Base-by-base conservation (phyloP, 2,329 filamentous ascomycete species). In the Aspergillus aculeatus region DNA sequence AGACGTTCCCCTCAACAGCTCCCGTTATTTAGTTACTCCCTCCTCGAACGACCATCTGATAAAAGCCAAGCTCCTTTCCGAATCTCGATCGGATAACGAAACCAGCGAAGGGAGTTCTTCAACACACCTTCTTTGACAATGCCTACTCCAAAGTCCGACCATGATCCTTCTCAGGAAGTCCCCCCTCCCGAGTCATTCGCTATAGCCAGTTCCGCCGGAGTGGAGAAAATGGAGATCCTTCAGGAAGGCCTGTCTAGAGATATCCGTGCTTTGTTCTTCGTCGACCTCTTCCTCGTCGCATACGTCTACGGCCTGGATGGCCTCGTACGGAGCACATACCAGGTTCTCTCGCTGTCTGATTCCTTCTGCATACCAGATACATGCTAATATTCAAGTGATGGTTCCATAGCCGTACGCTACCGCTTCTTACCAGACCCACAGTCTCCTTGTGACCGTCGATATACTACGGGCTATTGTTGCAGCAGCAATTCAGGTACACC, bases 231-330 rank as follows among this genome's bases (percentile, higher is more conserved):
- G 62, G 84, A 87, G 71, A 82, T 82, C 31, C 76, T 88, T 50
- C 75, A 81, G 6, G 73, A 78, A 9, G 79, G 83, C 62, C 80
- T 88, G 41, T 84, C 81, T 19, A 62, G 73, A 4, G 60, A 65
- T 14, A 84, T 88, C 69, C 83, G 84, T 31, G 63, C 84, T 60
- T 77, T 80, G 62, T 80, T 89, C 69, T 88, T 89, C 72, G 67
- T 83, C 10, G 79, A 85, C 24, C 78, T 89, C 63, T 89, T 89
- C 69, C 70, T 89, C 32, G 75, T 89, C 56, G 83, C 86, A 11
- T 89, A 88, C 70, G 84, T 81, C 35, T 89, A 89, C 69, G 83
- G 84, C 2, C 77, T 88, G 23, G 85, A 88, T 63, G 83, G 83
- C 24, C 83, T 78, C 1, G 77, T 87, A 48, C 80, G 85, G 14